Evolutionary conservation across 768 basidiomycete species (phyloP).

Genomic region (Collybiopsis luxurians): DNA sequence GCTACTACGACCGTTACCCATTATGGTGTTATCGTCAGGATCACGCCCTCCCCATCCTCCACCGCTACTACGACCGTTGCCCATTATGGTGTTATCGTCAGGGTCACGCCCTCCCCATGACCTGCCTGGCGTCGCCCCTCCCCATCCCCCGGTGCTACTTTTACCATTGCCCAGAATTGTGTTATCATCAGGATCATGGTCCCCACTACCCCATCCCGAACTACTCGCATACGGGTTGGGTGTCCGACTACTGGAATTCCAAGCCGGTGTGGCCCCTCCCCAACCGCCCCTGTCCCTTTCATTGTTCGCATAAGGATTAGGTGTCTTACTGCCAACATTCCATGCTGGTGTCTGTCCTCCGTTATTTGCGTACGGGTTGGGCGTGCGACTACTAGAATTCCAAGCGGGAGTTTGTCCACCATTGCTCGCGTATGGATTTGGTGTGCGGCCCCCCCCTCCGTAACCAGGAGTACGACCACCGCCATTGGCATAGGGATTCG

Average conservation of each 20-base stretch:
- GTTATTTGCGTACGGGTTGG: constrained; percentile 59
- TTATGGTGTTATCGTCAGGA: constrained; percentile 30
- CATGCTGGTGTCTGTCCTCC: constrained; percentile 71
- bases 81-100: neutral
- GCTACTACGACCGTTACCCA: constrained; percentile 15
- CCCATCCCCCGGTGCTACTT: constrained; percentile 12
- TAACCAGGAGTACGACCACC: constrained; percentile 28
- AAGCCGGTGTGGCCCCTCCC: constrained; percentile 43
- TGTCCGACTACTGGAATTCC: constrained; percentile 45
- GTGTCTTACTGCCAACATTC: constrained; percentile 59
- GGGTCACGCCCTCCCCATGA: constrained; percentile 10
- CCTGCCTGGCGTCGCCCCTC: too few species aligned
- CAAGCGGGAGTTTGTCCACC: constrained; percentile 71
- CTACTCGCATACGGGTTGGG: constrained; percentile 50
- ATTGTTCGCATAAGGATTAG: constrained; percentile 47
- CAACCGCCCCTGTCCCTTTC: constrained; percentile 31
- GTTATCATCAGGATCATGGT: constrained; percentile 40
- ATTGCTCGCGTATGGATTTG: constrained; percentile 56
- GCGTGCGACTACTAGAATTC: constrained; percentile 59
- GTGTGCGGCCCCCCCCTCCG: constrained; percentile 48
- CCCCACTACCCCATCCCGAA: too few species aligned
- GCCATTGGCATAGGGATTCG: constrained; percentile 36
- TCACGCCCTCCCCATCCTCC: constrained; percentile 48
- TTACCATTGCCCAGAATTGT: constrained; percentile 19
- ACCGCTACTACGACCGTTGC: too few species aligned